Percentiles rank a stretch among this genome's conserved stretches.
Conservation (phyloP, 1,284 basidiomycete genomes). For the Cryptococcus maquisensis region DNA sequence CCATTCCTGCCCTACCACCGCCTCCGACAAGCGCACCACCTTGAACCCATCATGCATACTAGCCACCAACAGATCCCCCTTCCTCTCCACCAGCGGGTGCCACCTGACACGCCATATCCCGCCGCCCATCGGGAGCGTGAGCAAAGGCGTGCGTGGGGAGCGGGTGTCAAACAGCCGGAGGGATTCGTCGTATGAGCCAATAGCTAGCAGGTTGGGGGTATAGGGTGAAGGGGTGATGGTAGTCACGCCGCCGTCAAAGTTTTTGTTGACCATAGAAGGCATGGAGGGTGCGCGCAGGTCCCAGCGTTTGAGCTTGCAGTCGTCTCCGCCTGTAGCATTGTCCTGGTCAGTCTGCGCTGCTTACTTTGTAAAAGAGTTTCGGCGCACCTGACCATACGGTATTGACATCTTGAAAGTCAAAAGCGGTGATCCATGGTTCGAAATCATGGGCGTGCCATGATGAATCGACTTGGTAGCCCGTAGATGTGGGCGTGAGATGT, state of each 20-base stretch:
- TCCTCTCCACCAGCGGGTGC: conserved; percentile 67
- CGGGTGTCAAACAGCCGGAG: conserved; percentile 82
- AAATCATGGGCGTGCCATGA: conserved; percentile 86
- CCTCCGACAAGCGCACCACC: conserved; percentile 57
- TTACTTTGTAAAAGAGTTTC: neutral
- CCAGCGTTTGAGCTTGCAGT: conserved; percentile 86
- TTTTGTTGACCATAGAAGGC: conserved; percentile 69
- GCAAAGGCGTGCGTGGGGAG: conserved; percentile 60
- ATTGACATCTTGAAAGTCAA: conserved; percentile 75
- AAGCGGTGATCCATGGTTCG: conserved; percentile 91
- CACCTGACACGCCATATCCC: conserved; percentile 96
- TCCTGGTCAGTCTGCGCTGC: neutral
- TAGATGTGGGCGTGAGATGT: conserved; percentile 54
- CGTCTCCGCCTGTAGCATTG: conserved; percentile 80
- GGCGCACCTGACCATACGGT: conserved; percentile 76
- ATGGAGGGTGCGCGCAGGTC: conserved; percentile 66
- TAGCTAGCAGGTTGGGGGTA: conserved; percentile 75
- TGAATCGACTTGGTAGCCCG: conserved; percentile 52
- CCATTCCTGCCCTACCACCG: neutral
- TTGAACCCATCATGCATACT: conserved; percentile 99
- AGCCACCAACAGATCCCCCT: conserved; percentile 73
- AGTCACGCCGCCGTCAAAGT: conserved; percentile 90
- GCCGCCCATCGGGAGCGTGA: conserved; percentile 69
- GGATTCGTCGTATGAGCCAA: conserved; percentile 86
- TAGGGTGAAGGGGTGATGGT: conserved; percentile 80